Evolutionary conservation across 2,329 filamentous ascomycete species (phyloP), one percentile per base, ranked within the genome.

Genomic region (Alternaria arborescens): DNA sequence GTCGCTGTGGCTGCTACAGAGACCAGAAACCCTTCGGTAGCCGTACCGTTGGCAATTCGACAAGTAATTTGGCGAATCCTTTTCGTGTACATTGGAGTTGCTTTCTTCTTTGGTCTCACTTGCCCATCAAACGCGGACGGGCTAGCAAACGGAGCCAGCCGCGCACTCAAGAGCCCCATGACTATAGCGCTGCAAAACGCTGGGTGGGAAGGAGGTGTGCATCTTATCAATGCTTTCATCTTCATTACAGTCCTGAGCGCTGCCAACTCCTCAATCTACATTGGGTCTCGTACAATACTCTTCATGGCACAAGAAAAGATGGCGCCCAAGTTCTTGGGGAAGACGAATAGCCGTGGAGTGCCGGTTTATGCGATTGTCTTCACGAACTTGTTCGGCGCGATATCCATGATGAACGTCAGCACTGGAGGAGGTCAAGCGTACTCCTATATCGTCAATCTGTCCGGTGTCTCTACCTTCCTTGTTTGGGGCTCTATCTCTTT

Each of bases 301-400:
- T 93, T 88, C 80, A 91, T 94, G 87, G 90, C 90, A 0, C 88
- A 91, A 69, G 87, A 88, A 44, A 83, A 86, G 47, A 92, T 91
- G 76, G 91, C 91, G 0, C 91, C 91, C 0, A 80, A 78, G 20
- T 85, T 94, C 68, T 82, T 94, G 2, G 89, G 89, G 42, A 87
- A 85, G 76, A 92, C 91, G 2, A 87, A 90, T 74, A 81, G 80
- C 24, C 83, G 86, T 14, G 91, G 91, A 26, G 84, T 86, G 0
- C 85, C 85, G 0, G 78, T 85, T 85, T 69, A 85, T 76, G 76
- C 90, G 77, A 68, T 94, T 43, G 71, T 91, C 2, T 82, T 92
- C 50, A 89, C 91, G 14, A 93, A 93, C 64, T 79, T 88, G 1
- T 89, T 91, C 56, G 91, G 90, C 10, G 84, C 88, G 5, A 79